Base-by-base conservation (phyloP, 2,329 filamentous ascomycete genomes). In the Magnaporthales sp. region DNA sequence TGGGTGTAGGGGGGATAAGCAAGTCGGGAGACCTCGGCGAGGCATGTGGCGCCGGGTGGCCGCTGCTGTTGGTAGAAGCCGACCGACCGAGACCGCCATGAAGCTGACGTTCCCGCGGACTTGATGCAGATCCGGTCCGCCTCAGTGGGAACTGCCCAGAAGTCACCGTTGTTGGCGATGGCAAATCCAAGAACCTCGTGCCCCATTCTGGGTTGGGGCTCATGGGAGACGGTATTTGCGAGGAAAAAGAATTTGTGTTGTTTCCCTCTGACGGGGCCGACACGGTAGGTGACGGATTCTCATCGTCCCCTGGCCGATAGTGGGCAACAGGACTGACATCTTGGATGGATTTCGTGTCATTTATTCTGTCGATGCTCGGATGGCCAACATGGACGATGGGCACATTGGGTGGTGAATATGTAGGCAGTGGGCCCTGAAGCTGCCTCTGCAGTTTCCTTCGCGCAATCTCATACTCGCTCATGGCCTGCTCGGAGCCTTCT, bases 401-500 rank as follows among this genome's bases (percentile, higher is more conserved):
- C 54, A 58, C 69, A 0, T 71, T 71, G 0, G 79, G 77, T n/a
- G 81, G 81, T 0, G 76, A 76, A 70, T 85, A 85, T 9, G 78
- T 78, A 4, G 83, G 81, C 6, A 82, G 79, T 1, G 81, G 80
- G 0, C 83, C 81, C 68, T 81, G 80, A 30, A 84, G 77, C 67
- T 84, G 82, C 62, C 79, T 77, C 19, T 84, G 81, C 31, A 86
- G 71, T 72, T 84, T 86, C 67, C 79, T 77, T 68, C 80, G 77
- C 0, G 81, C 81, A 13, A 79, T 70, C 67, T 88, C 83, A 68
- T 87, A 87, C 1, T 80, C 76, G 58, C 77, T 81, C 46, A 82
- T 67, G 11, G 13, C 54, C 3, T 78, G 74, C 3, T 78, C 27
- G 0, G 77, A 75, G 32, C 78, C 77, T 27, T 80, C 77, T 0